Base-by-base conservation (phyloP, 257 asterid genomes). In the Orobanche coerulescens region DNA sequence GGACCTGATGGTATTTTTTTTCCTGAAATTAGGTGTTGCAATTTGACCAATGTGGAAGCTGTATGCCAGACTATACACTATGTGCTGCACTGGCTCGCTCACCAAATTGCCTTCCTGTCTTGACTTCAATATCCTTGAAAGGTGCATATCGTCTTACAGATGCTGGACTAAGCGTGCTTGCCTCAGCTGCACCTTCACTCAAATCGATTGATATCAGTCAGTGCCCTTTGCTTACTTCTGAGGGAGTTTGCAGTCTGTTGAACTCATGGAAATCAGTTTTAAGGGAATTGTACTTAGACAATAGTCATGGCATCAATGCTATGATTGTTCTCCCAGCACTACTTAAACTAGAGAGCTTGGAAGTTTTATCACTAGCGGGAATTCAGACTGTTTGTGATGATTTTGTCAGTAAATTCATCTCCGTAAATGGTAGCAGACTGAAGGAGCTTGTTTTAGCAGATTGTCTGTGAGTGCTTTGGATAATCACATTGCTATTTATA, bases 141-240 rank as follows among this genome's bases (percentile, higher is more conserved):
- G 95, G 88, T 66, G 98, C 96, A n/a, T 92, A 85, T 77, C 94
- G 96, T 39, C 88, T 92, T 70, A 71, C 96, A 30, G 98, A 92
- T 69, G 70, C 66, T 64, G 98, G 98, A 59, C 73, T 92, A 19
- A 65, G 70, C 22, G 61, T 76, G 49, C 90, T 88, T 66, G 80
- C 71, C 50, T 76, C 89, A 15, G 78, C 96, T 63, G 98, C 93
- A 43, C 94, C 95, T 67, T 76, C 82, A 70, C 75, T 92, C 70
- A 85, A 84, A 75, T 92, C 98, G 19, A 57, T 92, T 46, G 82
- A 92, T 79, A 72, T 92, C 67, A 77, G 93, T 62, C 87, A 85
- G 80, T 92, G 98, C 73, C 77, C 98, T 46, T 72, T 85, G 76
- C 76, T 92, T 44, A 84, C 96, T 5, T 73, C 93, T 46, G 87